A percentile compares a stretch with the other conserved stretches of the same genome.
These are phyloP conservation scores for Grosmannia serpens DNA, from an alignment of 2,329 filamentous ascomycete species.

Conservation along the genomic window DNA sequence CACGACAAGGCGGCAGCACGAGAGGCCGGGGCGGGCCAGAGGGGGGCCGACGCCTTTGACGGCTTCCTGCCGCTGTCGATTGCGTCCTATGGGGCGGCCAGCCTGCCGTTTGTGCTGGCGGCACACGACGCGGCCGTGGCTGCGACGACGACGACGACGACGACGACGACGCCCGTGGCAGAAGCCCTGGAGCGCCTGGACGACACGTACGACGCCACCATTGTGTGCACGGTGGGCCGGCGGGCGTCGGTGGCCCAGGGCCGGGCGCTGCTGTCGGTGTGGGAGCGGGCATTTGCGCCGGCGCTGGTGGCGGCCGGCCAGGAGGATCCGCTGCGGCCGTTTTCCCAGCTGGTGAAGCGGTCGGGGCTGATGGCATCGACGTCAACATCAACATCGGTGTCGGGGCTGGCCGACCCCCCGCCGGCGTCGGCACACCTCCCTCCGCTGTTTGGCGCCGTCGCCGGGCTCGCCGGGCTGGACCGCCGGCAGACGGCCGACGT, in stretches of 20 bases:
- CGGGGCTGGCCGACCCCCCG: constrained; percentile 18
- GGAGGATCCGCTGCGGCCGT: constrained; percentile 21
- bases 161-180: neutral
- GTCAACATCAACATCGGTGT: constrained; percentile 10
- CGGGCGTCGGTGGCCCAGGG: constrained; percentile 68
- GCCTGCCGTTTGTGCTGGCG: constrained; percentile 63
- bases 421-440: constrained; percentile 53
- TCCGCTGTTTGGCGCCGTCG: constrained; percentile 59
- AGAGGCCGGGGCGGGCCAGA: constrained; percentile 9
- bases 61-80: constrained; percentile 61
- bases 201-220: constrained; percentile 64
- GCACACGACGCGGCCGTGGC: constrained; percentile 36
- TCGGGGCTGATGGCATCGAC: constrained; percentile 2
- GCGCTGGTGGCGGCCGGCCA: constrained; percentile 1
- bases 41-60: constrained; percentile 37
- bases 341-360: constrained; percentile 23
- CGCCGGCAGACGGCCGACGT: constrained; percentile 58
- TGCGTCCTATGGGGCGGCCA: constrained; percentile 57
- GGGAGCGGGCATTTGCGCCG: constrained; percentile 56
- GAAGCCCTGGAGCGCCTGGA: constrained; percentile 45
- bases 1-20: constrained; percentile 31
- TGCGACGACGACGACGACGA: neutral
- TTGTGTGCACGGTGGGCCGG: constrained; percentile 67
- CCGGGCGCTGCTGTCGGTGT: constrained; percentile 60
- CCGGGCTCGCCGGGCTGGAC: constrained; percentile 47